Base-by-base conservation (phyloP, 129 eudicot genomes). In the Flaveria sonorensis region DNA sequence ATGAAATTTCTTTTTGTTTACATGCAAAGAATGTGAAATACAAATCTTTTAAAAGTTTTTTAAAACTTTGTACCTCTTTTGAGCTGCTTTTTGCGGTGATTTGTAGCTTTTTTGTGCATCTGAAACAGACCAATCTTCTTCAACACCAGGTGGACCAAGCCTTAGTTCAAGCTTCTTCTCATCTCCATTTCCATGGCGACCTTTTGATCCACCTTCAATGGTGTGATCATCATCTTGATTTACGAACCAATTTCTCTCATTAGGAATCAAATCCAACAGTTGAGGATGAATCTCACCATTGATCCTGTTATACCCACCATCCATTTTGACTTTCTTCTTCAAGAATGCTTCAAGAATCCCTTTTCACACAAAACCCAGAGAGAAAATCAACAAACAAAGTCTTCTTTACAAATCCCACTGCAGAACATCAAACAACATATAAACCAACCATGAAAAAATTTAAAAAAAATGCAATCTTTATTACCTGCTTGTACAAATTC, bases 111-210 rank as follows among this genome's bases (percentile, higher is more conserved):
- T 87, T 47, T 78, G 59, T 28, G 72, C 52, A 52, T 85, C 81
- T 82, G 85, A 80, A 83, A 78, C 62, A 68, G 84, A 63, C 91
- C 89, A 86, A 28, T 79, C 86, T 68, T 79, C 86, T 68, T 85
- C 86, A 51, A 87, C 98, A 52, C 90, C 89, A 15, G 97, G 99
- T 69, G 93, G 97, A 43, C 88, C 97, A 47, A 94, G 96, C 79
- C 90, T 89, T 40, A 94, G 82, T 83, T 91, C 96, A 30, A 94
- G 96, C 82, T 86, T 91, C 53, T 79, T 86, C 64, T 94, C 91
- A 57, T 89, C 96, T 6, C 83, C 83, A 65, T 78, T 43, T 19
- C 80, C 84, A 83, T 81, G 82, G 76, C 60, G 52, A 65, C 72
- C 52, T 72, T 57, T 72, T 81, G 66, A 67, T 32, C 66, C 62